These are phyloP conservation scores for Encephalitozoon hellem DNA, from an alignment of 371 early-diverging fungal genomes.

Conservation along the genomic window DNA sequence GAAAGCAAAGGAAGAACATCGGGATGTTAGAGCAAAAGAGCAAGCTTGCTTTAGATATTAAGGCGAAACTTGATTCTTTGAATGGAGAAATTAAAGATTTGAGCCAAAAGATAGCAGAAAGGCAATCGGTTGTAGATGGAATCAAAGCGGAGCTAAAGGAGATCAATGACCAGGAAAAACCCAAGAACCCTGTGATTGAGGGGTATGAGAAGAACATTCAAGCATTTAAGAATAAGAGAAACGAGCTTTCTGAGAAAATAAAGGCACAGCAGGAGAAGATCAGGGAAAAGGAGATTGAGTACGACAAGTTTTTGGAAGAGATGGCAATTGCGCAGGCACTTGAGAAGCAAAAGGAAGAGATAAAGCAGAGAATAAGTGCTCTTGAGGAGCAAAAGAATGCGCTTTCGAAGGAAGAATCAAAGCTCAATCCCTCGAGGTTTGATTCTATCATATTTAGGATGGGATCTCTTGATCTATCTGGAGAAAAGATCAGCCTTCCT, in stretches of 20 bases:
- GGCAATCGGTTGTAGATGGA: background rate
- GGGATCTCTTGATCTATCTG: background rate
- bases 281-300: conserved; percentile 40
- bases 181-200: conserved; percentile 37
- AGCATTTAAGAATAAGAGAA: conserved; percentile 38
- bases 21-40: conserved; percentile 29
- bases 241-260: conserved; percentile 28
- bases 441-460: conserved; percentile 35
- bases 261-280: conserved; percentile 38
- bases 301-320: conserved; percentile 32
- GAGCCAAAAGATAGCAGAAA: conserved; percentile 13
- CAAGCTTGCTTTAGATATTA: conserved; percentile 13
- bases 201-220: conserved; percentile 35
- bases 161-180: background rate
- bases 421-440: conserved; percentile 50
- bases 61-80: conserved; percentile 5
- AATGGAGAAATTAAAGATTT: conserved; percentile 17
- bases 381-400: conserved; percentile 32
- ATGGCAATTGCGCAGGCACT: conserved; percentile 26
- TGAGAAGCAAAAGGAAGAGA: conserved; percentile 47
- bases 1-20: conserved; percentile 37
- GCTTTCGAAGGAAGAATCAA: conserved; percentile 22
- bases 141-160: conserved; percentile 31
- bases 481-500: conserved; percentile 18
- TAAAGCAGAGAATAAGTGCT: conserved; percentile 39